Percentiles rank a stretch among this genome's conserved stretches.
Conservation (phyloP, 1,139 yeast genomes). For the Sugiyamaella japonica region DNA sequence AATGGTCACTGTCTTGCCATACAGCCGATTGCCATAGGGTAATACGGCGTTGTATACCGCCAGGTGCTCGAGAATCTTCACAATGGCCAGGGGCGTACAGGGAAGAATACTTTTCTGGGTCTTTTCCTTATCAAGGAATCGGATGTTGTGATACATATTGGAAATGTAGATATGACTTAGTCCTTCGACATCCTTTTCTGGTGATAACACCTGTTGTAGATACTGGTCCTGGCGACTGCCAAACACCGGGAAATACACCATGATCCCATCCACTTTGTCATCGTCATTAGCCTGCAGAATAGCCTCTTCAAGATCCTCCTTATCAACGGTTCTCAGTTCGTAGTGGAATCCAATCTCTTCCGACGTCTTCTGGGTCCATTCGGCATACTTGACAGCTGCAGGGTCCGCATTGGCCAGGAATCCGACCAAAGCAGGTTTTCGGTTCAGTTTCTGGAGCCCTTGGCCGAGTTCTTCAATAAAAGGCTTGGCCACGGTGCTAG, state of each 20-base stretch:
- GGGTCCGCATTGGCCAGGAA: slow-evolving; percentile 91
- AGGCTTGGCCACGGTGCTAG: slow-evolving; percentile 82
- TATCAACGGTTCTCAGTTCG: slow-evolving; percentile 69
- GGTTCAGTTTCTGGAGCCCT: slow-evolving; percentile 53
- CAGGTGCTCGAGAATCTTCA: slow-evolving; percentile 85
- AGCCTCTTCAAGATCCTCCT: slow-evolving; percentile 81
- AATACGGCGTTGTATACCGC: slow-evolving; percentile 81
- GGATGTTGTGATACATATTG: slow-evolving; percentile 88
- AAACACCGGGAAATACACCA: slow-evolving; percentile 98
- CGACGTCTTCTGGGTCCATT: slow-evolving; percentile 93
- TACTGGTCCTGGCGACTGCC: slow-evolving; percentile 95
- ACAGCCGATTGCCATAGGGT: slow-evolving; percentile 86
- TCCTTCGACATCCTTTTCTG: slow-evolving; percentile 95
- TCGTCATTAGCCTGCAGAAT: slow-evolving; percentile 81
- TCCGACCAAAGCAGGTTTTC: slow-evolving; percentile 79
- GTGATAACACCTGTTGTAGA: slow-evolving; percentile 81
- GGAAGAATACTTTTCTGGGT: slow-evolving; percentile 86
- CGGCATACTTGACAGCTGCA: slow-evolving; percentile 92
- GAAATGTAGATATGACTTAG: slow-evolving; percentile 86
- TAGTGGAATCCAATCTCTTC: slow-evolving; percentile 81
- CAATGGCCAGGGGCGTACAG: slow-evolving; percentile 94
- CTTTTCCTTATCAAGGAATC: slow-evolving; percentile 68
- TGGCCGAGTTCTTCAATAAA: slow-evolving; percentile 68
- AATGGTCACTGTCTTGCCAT: slow-evolving; percentile 87
- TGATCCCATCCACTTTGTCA: slow-evolving; percentile 78